These are phyloP conservation scores for Paramecium pentaurelia DNA, from an alignment of 73 alveolate species.

Conservation along the genomic window DNA sequence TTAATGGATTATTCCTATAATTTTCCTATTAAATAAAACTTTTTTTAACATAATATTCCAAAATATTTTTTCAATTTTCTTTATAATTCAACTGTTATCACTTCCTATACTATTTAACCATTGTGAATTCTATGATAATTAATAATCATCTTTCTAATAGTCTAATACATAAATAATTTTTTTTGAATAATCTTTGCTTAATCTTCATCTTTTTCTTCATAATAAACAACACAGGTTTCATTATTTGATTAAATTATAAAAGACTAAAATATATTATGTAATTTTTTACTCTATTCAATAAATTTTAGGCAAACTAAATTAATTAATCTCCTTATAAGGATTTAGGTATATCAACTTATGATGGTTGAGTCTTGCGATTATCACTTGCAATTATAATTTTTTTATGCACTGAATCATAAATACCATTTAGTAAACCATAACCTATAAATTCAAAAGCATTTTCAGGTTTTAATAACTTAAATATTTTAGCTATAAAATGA, in stretches of 20 bases:
- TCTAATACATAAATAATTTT: not conserved
- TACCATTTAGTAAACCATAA: constrained; percentile 23
- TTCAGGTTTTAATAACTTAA: not conserved
- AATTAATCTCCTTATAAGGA: not conserved
- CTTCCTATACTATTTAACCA: not conserved
- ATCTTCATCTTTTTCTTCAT: not conserved
- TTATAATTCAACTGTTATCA: not conserved
- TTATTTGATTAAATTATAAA: not conserved
- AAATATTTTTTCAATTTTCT: not conserved
- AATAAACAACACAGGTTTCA: not conserved
- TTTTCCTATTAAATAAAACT: not conserved
- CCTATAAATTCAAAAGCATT: constrained; percentile 27
- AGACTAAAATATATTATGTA: not conserved
- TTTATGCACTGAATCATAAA: constrained; percentile 25
- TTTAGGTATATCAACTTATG: constrained; percentile 14
- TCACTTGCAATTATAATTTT: constrained; percentile 26
- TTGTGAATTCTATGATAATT: not conserved
- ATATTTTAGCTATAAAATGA: not conserved
- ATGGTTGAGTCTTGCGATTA: constrained; percentile 3
- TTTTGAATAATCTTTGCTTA: not conserved
- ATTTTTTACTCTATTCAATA: constrained; percentile 9
- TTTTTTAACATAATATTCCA: not conserved
- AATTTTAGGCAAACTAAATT: not conserved
- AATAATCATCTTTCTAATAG: not conserved
- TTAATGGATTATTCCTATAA: not conserved